phyloP scores from a whole-genome alignment of 1,284 basidiomycete genomes.

The Sporisorium reilianum region DNA sequence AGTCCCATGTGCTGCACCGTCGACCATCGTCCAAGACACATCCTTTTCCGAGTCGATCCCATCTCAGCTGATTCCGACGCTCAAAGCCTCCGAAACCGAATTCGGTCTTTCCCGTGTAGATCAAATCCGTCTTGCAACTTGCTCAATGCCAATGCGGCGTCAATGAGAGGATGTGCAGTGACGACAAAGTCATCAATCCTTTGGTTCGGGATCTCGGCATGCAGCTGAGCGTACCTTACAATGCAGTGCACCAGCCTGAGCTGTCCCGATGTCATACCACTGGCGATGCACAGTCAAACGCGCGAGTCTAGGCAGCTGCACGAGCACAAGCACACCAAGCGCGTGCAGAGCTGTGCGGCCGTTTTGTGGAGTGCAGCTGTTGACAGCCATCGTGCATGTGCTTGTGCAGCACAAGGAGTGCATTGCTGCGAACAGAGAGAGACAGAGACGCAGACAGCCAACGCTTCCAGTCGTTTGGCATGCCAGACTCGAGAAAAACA shows the following conservation, averaged over 20 bases:
- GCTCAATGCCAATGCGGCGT: too few relatives aligned
- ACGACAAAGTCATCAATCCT: too few relatives aligned
- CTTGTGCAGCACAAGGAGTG: not conserved
- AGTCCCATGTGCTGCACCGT: conserved; percentile 2
- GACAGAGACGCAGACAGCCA: too few relatives aligned
- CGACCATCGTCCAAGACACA: not conserved
- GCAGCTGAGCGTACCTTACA: too few relatives aligned
- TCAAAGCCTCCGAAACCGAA: too few relatives aligned
- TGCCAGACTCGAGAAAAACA: not conserved
- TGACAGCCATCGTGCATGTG: conserved; percentile 7
- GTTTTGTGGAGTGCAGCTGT: conserved; percentile 5
- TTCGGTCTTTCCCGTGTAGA: too few relatives aligned
- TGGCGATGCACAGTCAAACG: not conserved
- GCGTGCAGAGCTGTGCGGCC: conserved; percentile 11
- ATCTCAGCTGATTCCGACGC: not conserved
- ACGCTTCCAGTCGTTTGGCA: not conserved
- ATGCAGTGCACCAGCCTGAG: too few relatives aligned
- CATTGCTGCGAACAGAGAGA: not conserved
- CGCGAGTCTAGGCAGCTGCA: not conserved
- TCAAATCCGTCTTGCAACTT: too few relatives aligned
- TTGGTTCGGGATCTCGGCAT: too few relatives aligned
- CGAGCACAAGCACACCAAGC: conserved; percentile 5
- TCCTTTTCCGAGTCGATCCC: not conserved
- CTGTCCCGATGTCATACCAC: too few relatives aligned
- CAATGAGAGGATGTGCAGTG: too few relatives aligned